These are phyloP conservation scores for Trichoderma sp. DNA, from an alignment of 2,329 filamentous ascomycete species.

Conservation along the genomic window DNA sequence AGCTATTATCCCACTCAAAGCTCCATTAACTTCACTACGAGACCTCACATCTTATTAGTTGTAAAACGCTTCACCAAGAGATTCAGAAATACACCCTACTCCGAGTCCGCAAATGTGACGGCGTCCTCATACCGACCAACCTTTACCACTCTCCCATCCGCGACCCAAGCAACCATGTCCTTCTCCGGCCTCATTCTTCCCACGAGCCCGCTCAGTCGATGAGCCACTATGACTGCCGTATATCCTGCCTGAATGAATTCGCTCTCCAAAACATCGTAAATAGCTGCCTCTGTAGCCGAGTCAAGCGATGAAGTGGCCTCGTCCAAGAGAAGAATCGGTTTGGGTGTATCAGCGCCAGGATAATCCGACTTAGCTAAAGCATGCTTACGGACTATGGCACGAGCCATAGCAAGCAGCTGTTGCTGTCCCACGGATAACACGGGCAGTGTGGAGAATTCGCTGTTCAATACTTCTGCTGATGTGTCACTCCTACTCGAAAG, in stretches of 20 bases:
- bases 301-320: slow-evolving; percentile 36
- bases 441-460: slow-evolving; percentile 27
- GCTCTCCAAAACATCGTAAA: slow-evolving; percentile 32
- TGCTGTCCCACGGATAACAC: slow-evolving; percentile 32
- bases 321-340: slow-evolving; percentile 35
- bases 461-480: slow-evolving; percentile 24
- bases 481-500: not conserved
- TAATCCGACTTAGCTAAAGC: not conserved
- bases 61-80: not conserved
- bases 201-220: slow-evolving; percentile 31
- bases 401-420: slow-evolving; percentile 35
- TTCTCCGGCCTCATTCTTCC: slow-evolving; percentile 23
- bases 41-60: not conserved
- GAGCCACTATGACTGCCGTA: slow-evolving; percentile 38
- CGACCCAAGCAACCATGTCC: slow-evolving; percentile 9
- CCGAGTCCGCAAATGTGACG: not conserved
- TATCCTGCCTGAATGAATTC: slow-evolving; percentile 32
- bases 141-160: slow-evolving; percentile 8
- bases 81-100: not conserved
- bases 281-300: slow-evolving; percentile 31
- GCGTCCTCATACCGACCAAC: slow-evolving; percentile 14
- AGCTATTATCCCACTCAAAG: too few relatives aligned
- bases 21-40: not conserved
- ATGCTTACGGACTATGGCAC: slow-evolving; percentile 30
- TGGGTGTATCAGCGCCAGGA: slow-evolving; percentile 15